phyloP scores from a whole-genome alignment of 73 alveolate species.

The Symbiodinium pilosum region DNA sequence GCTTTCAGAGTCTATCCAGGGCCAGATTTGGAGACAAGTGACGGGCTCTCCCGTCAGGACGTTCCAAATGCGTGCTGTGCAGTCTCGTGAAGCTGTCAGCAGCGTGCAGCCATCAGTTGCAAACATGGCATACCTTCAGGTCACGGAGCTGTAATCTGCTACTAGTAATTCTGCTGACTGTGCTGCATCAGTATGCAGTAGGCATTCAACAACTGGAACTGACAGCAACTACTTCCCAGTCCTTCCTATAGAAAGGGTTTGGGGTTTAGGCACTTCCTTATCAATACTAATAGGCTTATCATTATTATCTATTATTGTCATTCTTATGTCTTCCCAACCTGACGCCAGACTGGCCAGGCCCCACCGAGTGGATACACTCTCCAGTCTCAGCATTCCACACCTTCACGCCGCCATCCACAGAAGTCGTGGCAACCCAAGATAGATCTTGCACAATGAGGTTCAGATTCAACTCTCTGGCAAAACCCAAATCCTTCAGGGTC shows the following conservation, averaged over 20 bases:
- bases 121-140: background rate
- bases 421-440: conserved; percentile 35
- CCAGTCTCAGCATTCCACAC: conserved; percentile 61
- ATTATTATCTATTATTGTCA: background rate
- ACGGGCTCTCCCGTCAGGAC: conserved; percentile 48
- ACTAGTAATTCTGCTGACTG: too few relatives aligned
- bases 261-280: too few relatives aligned
- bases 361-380: conserved; percentile 32
- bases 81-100: conserved; percentile 56
- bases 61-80: conserved; percentile 70
- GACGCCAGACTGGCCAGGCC: conserved; percentile 63
- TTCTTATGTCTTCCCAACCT: background rate
- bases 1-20: too few relatives aligned
- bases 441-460: conserved; percentile 79
- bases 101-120: conserved; percentile 69
- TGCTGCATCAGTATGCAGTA: too few relatives aligned
- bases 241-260: too few relatives aligned
- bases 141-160: too few relatives aligned
- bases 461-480: conserved; percentile 49
- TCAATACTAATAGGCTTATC: too few relatives aligned
- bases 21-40: too few relatives aligned
- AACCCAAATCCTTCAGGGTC: conserved; percentile 31
- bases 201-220: too few relatives aligned
- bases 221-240: too few relatives aligned
- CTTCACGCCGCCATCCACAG: conserved; percentile 78